Evolutionary conservation across 192 early-diverging fungal species (phyloP), one percentile per base, ranked within the genome.

Genomic region (Chytriomyces sp.): DNA sequence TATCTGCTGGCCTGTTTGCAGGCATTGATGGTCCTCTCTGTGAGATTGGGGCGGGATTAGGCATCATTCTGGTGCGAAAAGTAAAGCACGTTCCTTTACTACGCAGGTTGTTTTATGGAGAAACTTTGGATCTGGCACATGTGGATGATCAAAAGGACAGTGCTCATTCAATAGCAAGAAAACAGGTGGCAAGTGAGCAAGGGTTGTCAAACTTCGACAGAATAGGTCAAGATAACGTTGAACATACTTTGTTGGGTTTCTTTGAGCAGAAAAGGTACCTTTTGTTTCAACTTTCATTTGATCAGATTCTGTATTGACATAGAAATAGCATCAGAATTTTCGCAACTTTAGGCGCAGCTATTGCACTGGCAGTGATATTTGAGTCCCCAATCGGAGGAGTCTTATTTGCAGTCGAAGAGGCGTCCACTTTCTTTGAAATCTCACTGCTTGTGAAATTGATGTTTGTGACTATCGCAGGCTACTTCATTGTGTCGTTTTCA

Each of bases 1-100:
- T 64, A 12, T 37, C 38, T 58, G 63, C 70, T 8, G 77, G 77
- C 12, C 56, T 78, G 34, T 73, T 67, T 32, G 66, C 70, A 44
- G 77, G 79, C 2, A 72, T 78, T 40, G 79, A 80, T 39, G 79
- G 79, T 8, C 79, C 79, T 1, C 58, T 80, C 61, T 64, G 72
- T 32, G 37, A 70, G 54, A 78, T 80, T 37, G 79, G 72, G 7
- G 73, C 79, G 19, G 52, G 72, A 26, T 28, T 80, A 26, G 65
- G 63, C 0, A 76, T 78, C 33, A 58, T 73, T 32, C 12, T 71
- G 26, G 73, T 60, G 26, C 41, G 39, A 28, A 12, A 30, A 22
- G 39, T 75, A 10, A 32, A 30, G 30, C 41, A 52, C 22, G 40
- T 32, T 19, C 14, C 52, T 0, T 39, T 36, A 19, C 30, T 75